Conservation (phyloP, 2,329 filamentous ascomycete species). For the Aspergillus spinulosporus region DNA sequence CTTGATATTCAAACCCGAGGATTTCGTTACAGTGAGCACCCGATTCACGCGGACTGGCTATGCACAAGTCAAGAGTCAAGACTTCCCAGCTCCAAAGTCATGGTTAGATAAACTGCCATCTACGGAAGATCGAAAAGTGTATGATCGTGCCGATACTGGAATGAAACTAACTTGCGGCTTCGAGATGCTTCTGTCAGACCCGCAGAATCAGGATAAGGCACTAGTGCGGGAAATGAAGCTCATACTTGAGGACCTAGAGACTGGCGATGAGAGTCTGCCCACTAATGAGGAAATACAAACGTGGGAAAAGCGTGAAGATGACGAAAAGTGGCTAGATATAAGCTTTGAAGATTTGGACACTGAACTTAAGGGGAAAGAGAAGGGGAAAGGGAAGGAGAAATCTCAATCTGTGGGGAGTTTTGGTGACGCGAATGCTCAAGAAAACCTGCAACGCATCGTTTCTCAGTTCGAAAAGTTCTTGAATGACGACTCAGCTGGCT, state of each 20-base stretch:
- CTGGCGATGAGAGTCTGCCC: conserved; percentile 71
- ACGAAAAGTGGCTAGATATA: conserved; percentile 90
- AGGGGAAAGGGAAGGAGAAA: conserved; percentile 34
- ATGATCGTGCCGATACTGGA: conserved; percentile 62
- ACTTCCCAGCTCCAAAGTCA: conserved; percentile 66
- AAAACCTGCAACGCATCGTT: conserved; percentile 82
- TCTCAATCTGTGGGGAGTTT: conserved; percentile 36
- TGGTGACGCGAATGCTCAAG: conserved; percentile 46
- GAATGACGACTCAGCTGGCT: conserved; percentile 77
- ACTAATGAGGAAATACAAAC: conserved; percentile 67
- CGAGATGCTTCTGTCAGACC: conserved; percentile 76
- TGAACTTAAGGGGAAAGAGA: conserved; percentile 64
- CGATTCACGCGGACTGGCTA: conserved; percentile 87
- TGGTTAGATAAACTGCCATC: conserved; percentile 51
- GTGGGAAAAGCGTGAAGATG: conserved; percentile 74
- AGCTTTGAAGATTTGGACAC: conserved; percentile 84
- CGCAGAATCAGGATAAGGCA: conserved; percentile 67
- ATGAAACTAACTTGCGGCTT: conserved; percentile 91
- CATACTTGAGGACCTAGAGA: conserved; percentile 71
- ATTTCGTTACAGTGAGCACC: conserved; percentile 76
- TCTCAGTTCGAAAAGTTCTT: conserved; percentile 90
- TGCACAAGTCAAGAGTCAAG: conserved; percentile 84
- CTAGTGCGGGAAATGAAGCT: conserved; percentile 73
- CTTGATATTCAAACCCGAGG: conserved; percentile 70
- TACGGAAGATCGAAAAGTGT: conserved; percentile 46